These are phyloP conservation scores for Nothophoma quercina DNA, from an alignment of 2,329 filamentous ascomycete species.

Conservation along the genomic window DNA sequence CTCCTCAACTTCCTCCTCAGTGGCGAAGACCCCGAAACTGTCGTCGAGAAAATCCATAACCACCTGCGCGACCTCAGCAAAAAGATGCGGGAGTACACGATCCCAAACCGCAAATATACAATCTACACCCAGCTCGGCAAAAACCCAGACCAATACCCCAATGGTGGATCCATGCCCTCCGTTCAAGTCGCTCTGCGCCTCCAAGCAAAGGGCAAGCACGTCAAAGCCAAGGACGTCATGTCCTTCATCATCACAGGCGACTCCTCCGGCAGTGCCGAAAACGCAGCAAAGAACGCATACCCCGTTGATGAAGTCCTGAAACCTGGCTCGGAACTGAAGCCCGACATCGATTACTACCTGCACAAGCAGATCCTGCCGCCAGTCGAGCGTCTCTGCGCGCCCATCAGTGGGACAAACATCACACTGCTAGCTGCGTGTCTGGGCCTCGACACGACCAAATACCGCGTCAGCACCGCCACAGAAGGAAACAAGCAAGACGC, in stretches of 20 bases:
- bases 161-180: slow-evolving; percentile 93
- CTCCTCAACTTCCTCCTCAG: slow-evolving; percentile 95
- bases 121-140: slow-evolving; percentile 99
- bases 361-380: slow-evolving; percentile 98
- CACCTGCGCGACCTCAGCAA: slow-evolving; percentile 84
- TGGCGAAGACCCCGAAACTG: slow-evolving; percentile 87
- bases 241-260: slow-evolving; percentile 88
- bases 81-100: slow-evolving; percentile 82
- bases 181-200: slow-evolving; percentile 94
- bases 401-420: slow-evolving; percentile 91
- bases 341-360: slow-evolving; percentile 97
- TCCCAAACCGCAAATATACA: slow-evolving; percentile 87
- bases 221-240: slow-evolving; percentile 95
- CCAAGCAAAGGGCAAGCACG: slow-evolving; percentile 81
- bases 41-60: slow-evolving; percentile 90
- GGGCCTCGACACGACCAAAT: slow-evolving; percentile 88
- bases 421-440: slow-evolving; percentile 90
- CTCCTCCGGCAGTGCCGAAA: slow-evolving; percentile 68
- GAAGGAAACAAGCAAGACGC: slow-evolving; percentile 54
- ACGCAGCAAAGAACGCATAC: slow-evolving; percentile 87
- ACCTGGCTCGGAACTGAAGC: slow-evolving; percentile 74
- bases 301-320: slow-evolving; percentile 86
- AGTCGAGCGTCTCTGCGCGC: slow-evolving; percentile 95
- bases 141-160: slow-evolving; percentile 89
- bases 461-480: slow-evolving; percentile 71